Conservation (phyloP, 1,284 basidiomycete species). For the Inonotus hispidus region DNA sequence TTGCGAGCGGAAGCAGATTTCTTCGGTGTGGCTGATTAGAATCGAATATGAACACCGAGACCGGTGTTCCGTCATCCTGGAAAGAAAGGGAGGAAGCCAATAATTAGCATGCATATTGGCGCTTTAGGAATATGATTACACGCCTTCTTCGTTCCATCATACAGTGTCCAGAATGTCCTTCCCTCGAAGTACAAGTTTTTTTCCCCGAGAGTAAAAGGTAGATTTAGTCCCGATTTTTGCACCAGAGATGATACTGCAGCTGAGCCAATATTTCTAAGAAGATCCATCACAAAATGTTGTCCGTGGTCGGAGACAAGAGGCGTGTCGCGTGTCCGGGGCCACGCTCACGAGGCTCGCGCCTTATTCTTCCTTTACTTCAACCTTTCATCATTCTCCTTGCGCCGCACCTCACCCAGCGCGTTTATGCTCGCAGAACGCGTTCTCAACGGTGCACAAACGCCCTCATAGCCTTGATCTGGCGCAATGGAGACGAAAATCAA, state of each 20-base stretch:
- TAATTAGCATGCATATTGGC: slow-evolving; percentile 13
- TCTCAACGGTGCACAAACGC: neutral
- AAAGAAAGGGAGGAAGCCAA: neutral
- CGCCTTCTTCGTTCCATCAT: slow-evolving; percentile 86
- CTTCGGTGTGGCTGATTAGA: slow-evolving; percentile 55
- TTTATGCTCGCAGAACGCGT: slow-evolving; percentile 3
- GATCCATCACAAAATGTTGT: slow-evolving; percentile 52
- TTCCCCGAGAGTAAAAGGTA: slow-evolving; percentile 84
- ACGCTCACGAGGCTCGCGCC: slow-evolving; percentile 1
- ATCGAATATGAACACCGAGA: slow-evolving; percentile 91
- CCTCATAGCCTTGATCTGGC: slow-evolving; percentile 1
- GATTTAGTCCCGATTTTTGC: slow-evolving; percentile 83
- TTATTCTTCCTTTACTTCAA: slow-evolving; percentile 1
- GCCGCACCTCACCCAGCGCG: neutral
- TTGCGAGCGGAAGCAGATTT: slow-evolving; percentile 71
- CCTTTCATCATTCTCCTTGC: neutral
- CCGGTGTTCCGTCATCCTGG: slow-evolving; percentile 80
- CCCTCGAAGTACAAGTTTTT: slow-evolving; percentile 65
- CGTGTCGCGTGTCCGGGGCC: neutral
- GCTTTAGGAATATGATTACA: slow-evolving; percentile 22
- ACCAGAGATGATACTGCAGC: slow-evolving; percentile 86
- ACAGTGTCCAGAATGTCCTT: slow-evolving; percentile 76
- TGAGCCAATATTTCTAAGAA: slow-evolving; percentile 76
- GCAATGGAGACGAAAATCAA: slow-evolving; percentile 16
- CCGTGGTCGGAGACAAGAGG: neutral